phyloP scores from a whole-genome alignment of 345 rosid species.

The Eucalyptus lansdowneana region DNA sequence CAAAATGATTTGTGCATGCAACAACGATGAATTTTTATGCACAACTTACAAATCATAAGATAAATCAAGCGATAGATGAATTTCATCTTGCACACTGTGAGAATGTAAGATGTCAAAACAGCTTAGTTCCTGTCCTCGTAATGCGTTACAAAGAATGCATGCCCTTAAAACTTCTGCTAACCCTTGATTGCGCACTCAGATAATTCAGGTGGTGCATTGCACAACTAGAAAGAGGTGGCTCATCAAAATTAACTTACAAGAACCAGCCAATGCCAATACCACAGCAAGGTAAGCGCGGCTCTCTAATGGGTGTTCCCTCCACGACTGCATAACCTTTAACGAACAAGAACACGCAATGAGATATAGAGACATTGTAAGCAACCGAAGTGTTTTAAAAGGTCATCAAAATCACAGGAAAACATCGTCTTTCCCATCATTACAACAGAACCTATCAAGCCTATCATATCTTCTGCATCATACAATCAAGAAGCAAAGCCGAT shows the following conservation, averaged over 20 bases:
- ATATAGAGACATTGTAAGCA: not conserved
- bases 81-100: not conserved
- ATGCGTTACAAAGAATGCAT: not conserved
- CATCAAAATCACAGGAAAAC: not conserved
- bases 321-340: constrained; percentile 39
- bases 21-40: not conserved
- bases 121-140: not conserved
- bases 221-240: not conserved
- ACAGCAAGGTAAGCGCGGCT: constrained; percentile 59
- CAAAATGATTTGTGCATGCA: not conserved
- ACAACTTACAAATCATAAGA: not conserved
- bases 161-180: not conserved
- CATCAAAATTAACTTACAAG: constrained; percentile 34
- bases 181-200: not conserved
- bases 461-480: not conserved
- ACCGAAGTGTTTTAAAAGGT: not conserved
- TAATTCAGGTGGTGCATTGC: not conserved
- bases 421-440: not conserved
- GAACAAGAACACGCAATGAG: not conserved
- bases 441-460: not conserved
- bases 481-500: not conserved
- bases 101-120: not conserved
- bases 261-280: constrained; percentile 92
- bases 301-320: constrained; percentile 35
- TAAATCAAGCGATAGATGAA: not conserved